Evolutionary conservation across 2,329 filamentous ascomycete genomes (phyloP).

Genomic region (Colletotrichum kahawae): DNA sequence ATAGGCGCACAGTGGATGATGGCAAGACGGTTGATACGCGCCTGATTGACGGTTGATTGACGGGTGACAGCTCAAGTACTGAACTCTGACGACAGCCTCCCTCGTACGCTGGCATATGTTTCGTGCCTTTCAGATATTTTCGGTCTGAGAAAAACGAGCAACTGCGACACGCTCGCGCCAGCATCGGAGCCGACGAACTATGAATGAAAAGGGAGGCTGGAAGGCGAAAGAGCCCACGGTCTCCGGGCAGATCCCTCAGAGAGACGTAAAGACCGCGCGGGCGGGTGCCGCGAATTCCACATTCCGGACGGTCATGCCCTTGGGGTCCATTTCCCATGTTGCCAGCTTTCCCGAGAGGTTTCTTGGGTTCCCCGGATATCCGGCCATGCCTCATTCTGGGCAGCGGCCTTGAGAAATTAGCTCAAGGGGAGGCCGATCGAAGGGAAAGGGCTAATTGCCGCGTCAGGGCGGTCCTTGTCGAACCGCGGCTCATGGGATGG

Average conservation of each 20-base stretch:
- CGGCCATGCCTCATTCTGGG: not conserved
- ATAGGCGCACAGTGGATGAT: not conserved
- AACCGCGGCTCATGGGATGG: constrained; percentile 7
- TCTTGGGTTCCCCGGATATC: not conserved
- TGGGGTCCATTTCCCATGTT: not conserved
- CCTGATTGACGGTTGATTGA: not conserved
- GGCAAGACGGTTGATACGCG: not conserved
- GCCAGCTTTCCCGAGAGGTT: not conserved
- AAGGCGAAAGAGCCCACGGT: not conserved
- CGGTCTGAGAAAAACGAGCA: not conserved
- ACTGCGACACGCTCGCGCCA: not conserved
- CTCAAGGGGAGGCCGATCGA: not conserved
- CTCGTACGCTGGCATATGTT: not conserved
- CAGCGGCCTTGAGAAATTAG: not conserved
- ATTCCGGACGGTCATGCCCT: constrained; percentile 8
- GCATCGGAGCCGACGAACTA: not conserved
- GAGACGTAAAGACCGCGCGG: not conserved
- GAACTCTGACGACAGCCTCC: not conserved
- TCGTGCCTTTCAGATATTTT: not conserved
- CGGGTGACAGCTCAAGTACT: not conserved
- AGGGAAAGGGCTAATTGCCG: not conserved
- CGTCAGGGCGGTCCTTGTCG: not conserved
- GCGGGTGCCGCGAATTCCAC: constrained; percentile 1
- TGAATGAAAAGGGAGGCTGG: not conserved
- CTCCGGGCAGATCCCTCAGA: not conserved